Base-by-base conservation (phyloP, 345 rosid species). In the Aethionema arabicum region DNA sequence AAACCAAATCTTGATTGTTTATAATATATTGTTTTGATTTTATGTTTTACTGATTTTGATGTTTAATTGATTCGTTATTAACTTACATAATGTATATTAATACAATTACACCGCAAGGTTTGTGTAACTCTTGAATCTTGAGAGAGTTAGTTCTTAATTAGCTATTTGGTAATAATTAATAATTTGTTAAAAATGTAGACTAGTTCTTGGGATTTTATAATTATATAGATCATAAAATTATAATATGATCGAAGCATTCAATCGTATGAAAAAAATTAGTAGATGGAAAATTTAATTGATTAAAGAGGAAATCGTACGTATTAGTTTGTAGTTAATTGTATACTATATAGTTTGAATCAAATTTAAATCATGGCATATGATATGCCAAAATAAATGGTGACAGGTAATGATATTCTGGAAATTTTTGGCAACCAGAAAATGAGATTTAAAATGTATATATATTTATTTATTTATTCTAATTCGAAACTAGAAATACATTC, bases 1-100 rank as follows among this genome's bases (percentile, higher is more conserved):
- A 63, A 63, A 21, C 33, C 15, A 52, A 63, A 38, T 63, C 54
- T 56, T 53, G 43, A 29, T 69, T 31, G 58, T 49, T 62, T 32
- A 39, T 11, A 21, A 21, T 21, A 21, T 21, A 21, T 21, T 21
- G 6, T 52, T 32, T 37, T n/a, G 14, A 12, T 8, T 3, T 14
- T 36, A 11, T 33, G 6, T 9, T 67, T 36, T 21, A 50, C 39
- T 33, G 27, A 21, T 21, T 21, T 21, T 21, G 27, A 21, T 21
- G 2, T 21, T 21, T 21, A 2, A 21, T 21, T 21, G 27, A 21
- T 21, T 21, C 27, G 27, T 21, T 1, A 21, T 21, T 21, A 21
- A 21, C 27, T 21, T 21, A 2, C 27, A 21, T 21, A 21, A 21
- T 21, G 27, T 21, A 21, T 21, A 21, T 21, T 21, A 21, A 21